Percentiles rank a stretch among this genome's conserved stretches.
Conservation (phyloP, 2,329 filamentous ascomycete species). For the Fusarium albidum region DNA sequence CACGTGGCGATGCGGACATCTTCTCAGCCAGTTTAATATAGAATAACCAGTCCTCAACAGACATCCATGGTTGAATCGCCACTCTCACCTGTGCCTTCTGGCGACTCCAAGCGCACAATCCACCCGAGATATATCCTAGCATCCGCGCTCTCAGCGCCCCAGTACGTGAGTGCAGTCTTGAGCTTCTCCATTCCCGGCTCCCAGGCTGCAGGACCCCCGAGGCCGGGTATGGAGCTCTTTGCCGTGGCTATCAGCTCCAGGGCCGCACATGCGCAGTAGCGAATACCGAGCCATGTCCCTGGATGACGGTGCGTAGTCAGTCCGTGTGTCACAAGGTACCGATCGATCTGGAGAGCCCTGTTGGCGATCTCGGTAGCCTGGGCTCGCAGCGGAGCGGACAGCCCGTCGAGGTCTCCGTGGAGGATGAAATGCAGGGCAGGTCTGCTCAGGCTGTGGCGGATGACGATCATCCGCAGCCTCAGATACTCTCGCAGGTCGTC, state of each 20-base stretch:
- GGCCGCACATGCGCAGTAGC: background rate
- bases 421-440: background rate
- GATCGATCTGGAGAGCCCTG: background rate
- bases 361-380: background rate
- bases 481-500: slow-evolving; percentile 1
- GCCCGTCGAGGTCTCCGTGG: background rate
- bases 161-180: background rate
- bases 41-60: background rate
- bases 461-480: background rate
- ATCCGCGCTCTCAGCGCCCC: background rate
- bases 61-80: background rate
- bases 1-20: background rate
- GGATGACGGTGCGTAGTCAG: background rate
- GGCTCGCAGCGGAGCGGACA: background rate
- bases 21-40: background rate
- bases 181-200: background rate
- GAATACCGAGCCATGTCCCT: background rate
- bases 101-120: slow-evolving; percentile 1
- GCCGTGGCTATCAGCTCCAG: background rate
- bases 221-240: background rate
- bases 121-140: slow-evolving; percentile 1
- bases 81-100: background rate
- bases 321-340: background rate
- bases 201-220: background rate
- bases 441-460: slow-evolving; percentile 1